These are phyloP conservation scores for Caryopteris hybrid DNA, from an alignment of 305 asterid species.

Conservation along the genomic window DNA sequence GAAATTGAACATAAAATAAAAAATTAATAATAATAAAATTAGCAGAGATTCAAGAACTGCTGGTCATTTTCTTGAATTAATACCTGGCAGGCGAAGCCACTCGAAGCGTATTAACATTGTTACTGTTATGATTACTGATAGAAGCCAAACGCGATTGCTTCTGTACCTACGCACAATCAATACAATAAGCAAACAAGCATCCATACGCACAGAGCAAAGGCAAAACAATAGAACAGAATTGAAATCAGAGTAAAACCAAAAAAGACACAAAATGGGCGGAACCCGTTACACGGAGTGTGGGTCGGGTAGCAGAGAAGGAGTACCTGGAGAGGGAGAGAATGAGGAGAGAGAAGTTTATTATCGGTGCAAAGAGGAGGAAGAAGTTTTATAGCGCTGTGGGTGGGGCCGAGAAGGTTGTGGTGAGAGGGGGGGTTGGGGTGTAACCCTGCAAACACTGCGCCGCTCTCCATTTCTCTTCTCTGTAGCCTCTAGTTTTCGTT, in stretches of 20 bases:
- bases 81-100: slow-evolving; percentile 60
- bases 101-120: slow-evolving; percentile 27
- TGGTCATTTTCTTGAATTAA: not conserved
- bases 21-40: not conserved
- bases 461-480: slow-evolving; percentile 42
- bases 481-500: not conserved
- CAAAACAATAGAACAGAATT: not conserved
- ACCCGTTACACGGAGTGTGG: slow-evolving; percentile 4
- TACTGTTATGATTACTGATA: slow-evolving; percentile 17
- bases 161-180: slow-evolving; percentile 29
- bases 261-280: not conserved
- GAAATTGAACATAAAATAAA: slow-evolving; percentile 5
- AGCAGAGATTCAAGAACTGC: not conserved
- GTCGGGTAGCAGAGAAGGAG: not conserved
- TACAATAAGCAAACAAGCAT: not conserved
- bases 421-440: slow-evolving; percentile 31
- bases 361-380: slow-evolving; percentile 34
- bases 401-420: slow-evolving; percentile 35
- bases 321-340: slow-evolving; percentile 38
- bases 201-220: not conserved
- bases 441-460: slow-evolving; percentile 51
- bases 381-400: slow-evolving; percentile 31
- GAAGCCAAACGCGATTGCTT: slow-evolving; percentile 41
- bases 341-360: slow-evolving; percentile 21
- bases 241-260: not conserved